phyloP scores from a whole-genome alignment of 176 grass and related monocot species.

The Aegilops sharonensis region DNA sequence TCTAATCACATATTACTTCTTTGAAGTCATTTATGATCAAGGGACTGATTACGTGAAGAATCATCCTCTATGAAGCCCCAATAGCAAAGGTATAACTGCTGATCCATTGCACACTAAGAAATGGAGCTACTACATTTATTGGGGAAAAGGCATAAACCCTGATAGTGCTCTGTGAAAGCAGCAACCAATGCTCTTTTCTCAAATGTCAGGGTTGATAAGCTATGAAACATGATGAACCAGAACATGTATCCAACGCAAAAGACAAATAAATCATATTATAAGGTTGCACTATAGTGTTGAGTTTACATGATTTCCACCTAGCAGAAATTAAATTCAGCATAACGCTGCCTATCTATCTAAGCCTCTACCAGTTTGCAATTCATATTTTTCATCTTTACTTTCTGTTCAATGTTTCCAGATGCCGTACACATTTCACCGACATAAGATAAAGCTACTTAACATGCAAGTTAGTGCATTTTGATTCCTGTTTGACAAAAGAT shows the following conservation, averaged over 20 bases:
- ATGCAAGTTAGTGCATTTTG: not conserved
- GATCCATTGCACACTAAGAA: not conserved
- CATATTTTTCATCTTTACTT: not conserved
- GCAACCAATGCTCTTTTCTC: not conserved
- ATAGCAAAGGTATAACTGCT: not conserved
- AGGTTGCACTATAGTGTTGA: not conserved
- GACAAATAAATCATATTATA: not conserved
- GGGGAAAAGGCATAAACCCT: not conserved
- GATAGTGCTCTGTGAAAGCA: not conserved
- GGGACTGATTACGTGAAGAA: not conserved
- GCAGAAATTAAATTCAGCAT: not conserved
- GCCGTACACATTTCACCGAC: not conserved
- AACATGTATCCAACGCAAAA: not conserved
- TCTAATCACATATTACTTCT: not conserved
- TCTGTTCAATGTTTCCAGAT: not conserved
- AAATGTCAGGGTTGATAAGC: constrained; percentile 2
- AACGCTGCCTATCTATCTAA: not conserved
- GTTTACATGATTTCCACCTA: not conserved
- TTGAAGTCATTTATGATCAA: not conserved
- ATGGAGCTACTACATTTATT: not conserved
- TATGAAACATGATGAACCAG: not conserved
- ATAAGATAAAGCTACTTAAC: constrained; percentile 1
- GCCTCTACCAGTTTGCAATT: constrained; percentile 8
- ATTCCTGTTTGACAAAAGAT: constrained; percentile 12
- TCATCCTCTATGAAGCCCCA: not conserved